These are phyloP conservation scores for Plantago ovata DNA, from an alignment of 257 asterid genomes.

Conservation along the genomic window DNA sequence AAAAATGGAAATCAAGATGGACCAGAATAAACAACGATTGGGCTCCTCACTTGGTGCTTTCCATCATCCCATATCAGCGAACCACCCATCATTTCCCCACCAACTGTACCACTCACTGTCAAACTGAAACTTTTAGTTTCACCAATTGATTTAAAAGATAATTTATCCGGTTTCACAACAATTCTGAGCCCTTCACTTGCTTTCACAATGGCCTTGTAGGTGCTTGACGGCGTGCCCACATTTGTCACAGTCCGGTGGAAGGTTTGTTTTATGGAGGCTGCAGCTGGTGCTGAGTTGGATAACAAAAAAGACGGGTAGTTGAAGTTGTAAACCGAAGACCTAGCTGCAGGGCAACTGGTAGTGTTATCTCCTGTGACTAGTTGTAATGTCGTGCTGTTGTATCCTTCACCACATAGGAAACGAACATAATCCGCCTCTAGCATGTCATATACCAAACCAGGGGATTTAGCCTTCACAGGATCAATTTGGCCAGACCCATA, in stretches of 20 bases:
- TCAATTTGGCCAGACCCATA: slow-evolving; percentile 71
- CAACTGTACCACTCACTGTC: slow-evolving; percentile 25
- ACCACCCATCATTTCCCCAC: slow-evolving; percentile 27
- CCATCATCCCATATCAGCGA: slow-evolving; percentile 61
- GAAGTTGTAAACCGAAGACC: slow-evolving; percentile 50
- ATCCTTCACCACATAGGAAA: slow-evolving; percentile 71
- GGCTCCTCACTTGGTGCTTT: slow-evolving; percentile 50
- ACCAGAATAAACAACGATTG: slow-evolving; percentile 33
- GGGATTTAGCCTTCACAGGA: slow-evolving; percentile 49
- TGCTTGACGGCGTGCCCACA: slow-evolving; percentile 50
- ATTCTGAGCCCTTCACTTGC: slow-evolving; percentile 25
- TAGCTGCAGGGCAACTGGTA: slow-evolving; percentile 38
- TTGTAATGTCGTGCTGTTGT: slow-evolving; percentile 34
- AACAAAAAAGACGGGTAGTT: slow-evolving; percentile 56
- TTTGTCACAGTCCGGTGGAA: slow-evolving; percentile 56
- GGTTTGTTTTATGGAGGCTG: slow-evolving; percentile 14
- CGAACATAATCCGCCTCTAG: slow-evolving; percentile 43
- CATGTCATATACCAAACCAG: slow-evolving; percentile 60
- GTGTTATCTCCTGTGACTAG: slow-evolving; percentile 47
- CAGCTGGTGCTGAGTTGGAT: slow-evolving; percentile 20
- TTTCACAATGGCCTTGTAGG: slow-evolving; percentile 33
- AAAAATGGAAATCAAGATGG: not conserved
- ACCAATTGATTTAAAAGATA: slow-evolving; percentile 38
- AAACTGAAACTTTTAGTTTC: slow-evolving; percentile 37
- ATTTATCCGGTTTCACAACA: slow-evolving; percentile 33